Evolutionary conservation across 2,329 filamentous ascomycete genomes (phyloP).

Genomic region (Aspergillus pseudoviridinutans): DNA sequence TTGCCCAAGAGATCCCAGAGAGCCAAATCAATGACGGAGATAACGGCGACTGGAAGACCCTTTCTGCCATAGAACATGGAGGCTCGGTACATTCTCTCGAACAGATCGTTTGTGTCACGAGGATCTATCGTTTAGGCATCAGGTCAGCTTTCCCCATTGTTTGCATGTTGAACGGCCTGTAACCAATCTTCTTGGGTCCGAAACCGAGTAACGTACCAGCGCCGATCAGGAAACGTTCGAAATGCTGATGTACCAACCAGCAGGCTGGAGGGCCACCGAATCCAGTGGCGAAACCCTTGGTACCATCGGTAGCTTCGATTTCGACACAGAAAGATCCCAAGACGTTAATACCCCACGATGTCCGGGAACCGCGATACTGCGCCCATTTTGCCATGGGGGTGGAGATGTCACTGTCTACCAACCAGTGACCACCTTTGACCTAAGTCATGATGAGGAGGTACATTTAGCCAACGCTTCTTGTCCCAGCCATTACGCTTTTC

Average conservation of each 20-base stretch:
- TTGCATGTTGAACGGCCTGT: background rate
- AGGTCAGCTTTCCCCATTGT: background rate
- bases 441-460: constrained; percentile 6
- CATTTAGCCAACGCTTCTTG: background rate
- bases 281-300: constrained; percentile 89
- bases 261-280: constrained; percentile 91
- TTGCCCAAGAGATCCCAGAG: constrained; percentile 92
- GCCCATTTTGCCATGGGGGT: constrained; percentile 90
- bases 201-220: constrained; percentile 47
- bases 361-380: constrained; percentile 79
- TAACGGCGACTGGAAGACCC: constrained; percentile 82
- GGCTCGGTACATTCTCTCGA: constrained; percentile 93
- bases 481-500: background rate
- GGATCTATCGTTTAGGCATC: constrained; percentile 56
- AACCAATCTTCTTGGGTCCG: background rate
- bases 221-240: constrained; percentile 84
- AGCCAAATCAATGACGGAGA: constrained; percentile 89
- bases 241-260: constrained; percentile 91
- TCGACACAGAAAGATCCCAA: constrained; percentile 88
- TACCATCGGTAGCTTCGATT: constrained; percentile 82
- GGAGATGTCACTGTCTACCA: constrained; percentile 87
- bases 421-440: constrained; percentile 60
- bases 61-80: constrained; percentile 98
- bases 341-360: constrained; percentile 94
- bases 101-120: constrained; percentile 84